Evolutionary conservation across 2,329 filamentous ascomycete genomes (phyloP).

Genomic region (Xylaria multiplex): DNA sequence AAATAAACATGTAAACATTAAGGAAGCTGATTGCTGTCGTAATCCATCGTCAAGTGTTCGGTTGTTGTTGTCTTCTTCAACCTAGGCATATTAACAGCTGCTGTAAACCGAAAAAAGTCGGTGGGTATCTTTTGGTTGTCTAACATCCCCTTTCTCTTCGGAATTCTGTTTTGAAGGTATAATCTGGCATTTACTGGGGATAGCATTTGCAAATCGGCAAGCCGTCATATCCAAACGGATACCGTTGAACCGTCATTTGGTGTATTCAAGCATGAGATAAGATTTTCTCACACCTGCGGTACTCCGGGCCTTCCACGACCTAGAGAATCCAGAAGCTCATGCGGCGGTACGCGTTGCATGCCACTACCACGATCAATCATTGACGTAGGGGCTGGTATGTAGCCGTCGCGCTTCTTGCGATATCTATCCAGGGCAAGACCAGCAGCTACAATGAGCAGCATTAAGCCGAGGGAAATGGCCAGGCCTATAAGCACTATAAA

Average conservation of each 20-base stretch:
- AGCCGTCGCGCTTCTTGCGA: slow-evolving; percentile 81
- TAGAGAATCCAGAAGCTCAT: slow-evolving; percentile 66
- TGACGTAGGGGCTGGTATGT: slow-evolving; percentile 77
- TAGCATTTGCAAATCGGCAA: slow-evolving; percentile 15
- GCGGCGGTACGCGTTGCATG: slow-evolving; percentile 69
- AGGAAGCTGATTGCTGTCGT: slow-evolving; percentile 34
- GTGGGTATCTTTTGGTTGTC: slow-evolving; percentile 44
- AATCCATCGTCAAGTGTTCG: slow-evolving; percentile 31
- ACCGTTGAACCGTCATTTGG: slow-evolving; percentile 16
- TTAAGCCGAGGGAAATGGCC: slow-evolving; percentile 79
- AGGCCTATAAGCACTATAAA: slow-evolving; percentile 84
- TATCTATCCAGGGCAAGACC: slow-evolving; percentile 80
- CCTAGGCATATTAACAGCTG: slow-evolving; percentile 32
- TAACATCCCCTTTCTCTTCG: slow-evolving; percentile 30
- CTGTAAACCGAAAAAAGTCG: slow-evolving; percentile 32
- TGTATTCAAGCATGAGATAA: slow-evolving; percentile 16
- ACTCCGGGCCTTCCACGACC: slow-evolving; percentile 59
- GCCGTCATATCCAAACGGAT: slow-evolving; percentile 37
- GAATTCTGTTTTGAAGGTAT: slow-evolving; percentile 23
- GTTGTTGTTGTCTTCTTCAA: slow-evolving; percentile 34
- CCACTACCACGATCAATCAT: slow-evolving; percentile 69
- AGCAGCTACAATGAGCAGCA: slow-evolving; percentile 79
- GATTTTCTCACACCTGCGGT: slow-evolving; percentile 59
- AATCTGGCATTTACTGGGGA: slow-evolving; percentile 22
- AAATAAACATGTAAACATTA: slow-evolving; percentile 52